Evolutionary conservation across 2,329 filamentous ascomycete genomes (phyloP).

Genomic region (Colletotrichum nymphaeae): DNA sequence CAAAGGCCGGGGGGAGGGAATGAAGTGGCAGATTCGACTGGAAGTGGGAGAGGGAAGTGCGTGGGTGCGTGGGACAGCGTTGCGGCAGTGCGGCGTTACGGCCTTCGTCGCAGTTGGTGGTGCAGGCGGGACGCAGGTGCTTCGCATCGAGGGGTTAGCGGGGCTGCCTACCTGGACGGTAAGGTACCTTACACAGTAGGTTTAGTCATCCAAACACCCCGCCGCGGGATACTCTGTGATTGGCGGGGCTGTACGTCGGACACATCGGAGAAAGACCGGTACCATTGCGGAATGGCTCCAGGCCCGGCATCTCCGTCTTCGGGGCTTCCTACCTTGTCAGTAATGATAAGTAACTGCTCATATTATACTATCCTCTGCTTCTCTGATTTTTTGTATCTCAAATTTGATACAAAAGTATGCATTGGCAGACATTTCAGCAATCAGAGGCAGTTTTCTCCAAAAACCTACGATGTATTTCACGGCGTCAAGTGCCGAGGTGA

Average conservation of each 20-base stretch:
- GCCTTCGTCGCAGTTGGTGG: background rate
- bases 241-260: background rate
- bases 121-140: background rate
- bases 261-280: slow-evolving; percentile 20
- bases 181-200: too few relatives aligned
- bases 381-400: background rate
- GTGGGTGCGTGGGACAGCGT: background rate
- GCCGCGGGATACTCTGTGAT: background rate
- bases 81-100: background rate
- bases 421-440: background rate
- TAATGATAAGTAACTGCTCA: background rate
- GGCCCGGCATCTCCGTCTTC: slow-evolving; percentile 19
- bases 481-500: background rate
- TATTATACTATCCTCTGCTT: background rate
- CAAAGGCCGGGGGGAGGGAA: too few relatives aligned
- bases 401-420: background rate
- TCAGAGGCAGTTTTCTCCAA: background rate
- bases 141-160: slow-evolving; percentile 33
- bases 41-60: background rate
- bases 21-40: background rate
- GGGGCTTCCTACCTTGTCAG: background rate
- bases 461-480: background rate
- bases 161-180: background rate
- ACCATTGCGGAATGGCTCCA: slow-evolving; percentile 4
- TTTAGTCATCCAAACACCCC: slow-evolving; percentile 9